These are phyloP conservation scores for Wickerhamiella vanderwaltii DNA, from an alignment of 805 yeast genomes.

Conservation along the genomic window DNA sequence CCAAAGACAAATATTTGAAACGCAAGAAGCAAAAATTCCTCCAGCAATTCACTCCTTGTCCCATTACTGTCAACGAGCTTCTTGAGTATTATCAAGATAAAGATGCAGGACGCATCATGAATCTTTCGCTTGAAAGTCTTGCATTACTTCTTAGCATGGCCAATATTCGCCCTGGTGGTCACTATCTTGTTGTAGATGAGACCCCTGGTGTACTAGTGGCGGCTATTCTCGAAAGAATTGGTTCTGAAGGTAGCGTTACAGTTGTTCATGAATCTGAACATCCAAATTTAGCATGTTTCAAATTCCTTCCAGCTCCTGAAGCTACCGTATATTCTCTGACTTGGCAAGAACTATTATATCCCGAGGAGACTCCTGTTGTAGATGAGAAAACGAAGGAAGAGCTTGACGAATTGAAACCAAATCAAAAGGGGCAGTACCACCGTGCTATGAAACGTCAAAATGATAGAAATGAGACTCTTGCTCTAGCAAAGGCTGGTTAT, in stretches of 20 bases:
- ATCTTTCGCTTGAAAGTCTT: slow-evolving; percentile 72
- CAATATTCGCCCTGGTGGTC: slow-evolving; percentile 81
- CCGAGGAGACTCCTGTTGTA: slow-evolving; percentile 46
- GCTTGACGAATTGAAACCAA: slow-evolving; percentile 42
- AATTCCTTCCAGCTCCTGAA: slow-evolving; percentile 47
- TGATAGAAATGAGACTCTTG: slow-evolving; percentile 27
- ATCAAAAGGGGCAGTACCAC: slow-evolving; percentile 52
- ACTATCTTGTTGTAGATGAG: slow-evolving; percentile 78
- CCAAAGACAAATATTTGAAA: slow-evolving; percentile 83
- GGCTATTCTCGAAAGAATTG: slow-evolving; percentile 83
- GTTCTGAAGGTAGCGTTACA: slow-evolving; percentile 53
- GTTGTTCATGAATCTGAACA: slow-evolving; percentile 89
- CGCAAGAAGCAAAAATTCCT: slow-evolving; percentile 88
- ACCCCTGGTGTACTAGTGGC: slow-evolving; percentile 85
- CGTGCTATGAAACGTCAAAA: slow-evolving; percentile 48
- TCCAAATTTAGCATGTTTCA: slow-evolving; percentile 61
- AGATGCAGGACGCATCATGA: slow-evolving; percentile 59
- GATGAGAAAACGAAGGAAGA: slow-evolving; percentile 37
- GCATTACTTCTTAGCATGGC: slow-evolving; percentile 69
- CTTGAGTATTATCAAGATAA: slow-evolving; percentile 66
- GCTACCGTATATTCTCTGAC: slow-evolving; percentile 59
- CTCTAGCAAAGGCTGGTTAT: slow-evolving; percentile 40
- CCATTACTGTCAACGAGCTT: slow-evolving; percentile 56
- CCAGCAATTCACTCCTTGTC: slow-evolving; percentile 71
- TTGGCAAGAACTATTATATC: slow-evolving; percentile 71